phyloP scores from a whole-genome alignment of 2,329 filamentous ascomycete species.

The Colletotrichum shisoi region DNA sequence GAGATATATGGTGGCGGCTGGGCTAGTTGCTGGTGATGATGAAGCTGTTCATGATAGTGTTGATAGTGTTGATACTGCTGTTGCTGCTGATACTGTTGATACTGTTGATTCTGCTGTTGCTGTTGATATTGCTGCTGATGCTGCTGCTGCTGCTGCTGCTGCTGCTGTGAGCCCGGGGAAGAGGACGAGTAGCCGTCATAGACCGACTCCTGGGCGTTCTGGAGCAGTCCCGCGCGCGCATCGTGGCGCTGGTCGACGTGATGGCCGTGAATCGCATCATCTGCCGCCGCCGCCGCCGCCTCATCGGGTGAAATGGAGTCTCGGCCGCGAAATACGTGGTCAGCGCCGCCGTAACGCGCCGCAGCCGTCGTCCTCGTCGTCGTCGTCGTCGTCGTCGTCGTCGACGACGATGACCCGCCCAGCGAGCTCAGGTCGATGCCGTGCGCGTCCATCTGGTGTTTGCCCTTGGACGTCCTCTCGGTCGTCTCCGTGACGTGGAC shows the following conservation, averaged over 20 bases:
- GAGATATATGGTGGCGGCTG: constrained; percentile 20
- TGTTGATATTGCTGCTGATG: constrained; percentile 4
- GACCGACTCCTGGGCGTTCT: constrained; percentile 21
- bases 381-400: no score
- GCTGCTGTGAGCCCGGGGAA: background rate
- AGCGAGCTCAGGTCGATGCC: constrained; percentile 35
- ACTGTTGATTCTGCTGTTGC: no score
- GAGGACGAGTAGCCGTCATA: background rate
- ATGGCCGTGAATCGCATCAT: background rate
- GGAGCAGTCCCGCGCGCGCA: constrained; percentile 25
- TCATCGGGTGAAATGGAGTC: constrained; percentile 8
- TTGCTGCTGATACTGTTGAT: no score
- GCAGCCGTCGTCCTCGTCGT: background rate
- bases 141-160: constrained; percentile 10
- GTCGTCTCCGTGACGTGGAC: constrained; percentile 19
- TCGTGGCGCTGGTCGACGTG: constrained; percentile 25
- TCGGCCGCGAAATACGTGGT: constrained; percentile 17
- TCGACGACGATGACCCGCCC: constrained; percentile 12
- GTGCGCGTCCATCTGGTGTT: constrained; percentile 32
- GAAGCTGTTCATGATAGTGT: no score
- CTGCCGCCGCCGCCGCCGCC: background rate
- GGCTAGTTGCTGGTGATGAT: background rate
- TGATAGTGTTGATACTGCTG: no score
- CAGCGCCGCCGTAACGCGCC: constrained; percentile 22
- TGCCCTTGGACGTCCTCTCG: background rate